phyloP scores from a whole-genome alignment of 768 basidiomycete species.

The Thelephora ganbajun region DNA sequence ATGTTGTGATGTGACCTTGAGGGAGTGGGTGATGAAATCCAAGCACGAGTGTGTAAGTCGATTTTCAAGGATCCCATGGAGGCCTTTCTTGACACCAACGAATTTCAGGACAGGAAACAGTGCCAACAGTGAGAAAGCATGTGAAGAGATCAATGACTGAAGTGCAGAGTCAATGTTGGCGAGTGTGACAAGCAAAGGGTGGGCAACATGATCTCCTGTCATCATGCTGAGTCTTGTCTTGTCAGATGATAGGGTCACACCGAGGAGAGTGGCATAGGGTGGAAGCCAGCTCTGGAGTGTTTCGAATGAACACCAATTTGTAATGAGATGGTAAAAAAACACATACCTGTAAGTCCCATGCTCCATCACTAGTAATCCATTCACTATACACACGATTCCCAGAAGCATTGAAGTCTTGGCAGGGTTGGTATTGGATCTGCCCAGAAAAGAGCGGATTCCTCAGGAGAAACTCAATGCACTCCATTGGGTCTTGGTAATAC shows the following conservation, averaged over 20 bases:
- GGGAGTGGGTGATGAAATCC: not conserved
- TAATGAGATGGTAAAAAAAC: not conserved
- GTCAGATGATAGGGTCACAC: not conserved
- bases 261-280: no score
- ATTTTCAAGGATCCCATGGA: not conserved
- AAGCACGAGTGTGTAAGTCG: not conserved
- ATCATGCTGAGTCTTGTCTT: not conserved
- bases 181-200: not conserved
- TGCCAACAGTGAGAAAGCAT: not conserved
- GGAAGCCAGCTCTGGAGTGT: no score
- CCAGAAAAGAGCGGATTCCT: no score
- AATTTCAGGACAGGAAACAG: not conserved
- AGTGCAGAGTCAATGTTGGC: not conserved
- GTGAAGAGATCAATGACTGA: not conserved
- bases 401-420: no score
- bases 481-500: no score
- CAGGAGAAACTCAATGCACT: no score
- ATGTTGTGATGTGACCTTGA: not conserved
- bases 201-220: not conserved
- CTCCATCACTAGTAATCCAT: not conserved
- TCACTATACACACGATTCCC: not conserved
- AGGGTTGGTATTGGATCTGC: no score
- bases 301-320: not conserved
- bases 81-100: not conserved
- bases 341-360: not conserved